Base-by-base conservation (phyloP, 768 basidiomycete species). In the Pisolithus albus region DNA sequence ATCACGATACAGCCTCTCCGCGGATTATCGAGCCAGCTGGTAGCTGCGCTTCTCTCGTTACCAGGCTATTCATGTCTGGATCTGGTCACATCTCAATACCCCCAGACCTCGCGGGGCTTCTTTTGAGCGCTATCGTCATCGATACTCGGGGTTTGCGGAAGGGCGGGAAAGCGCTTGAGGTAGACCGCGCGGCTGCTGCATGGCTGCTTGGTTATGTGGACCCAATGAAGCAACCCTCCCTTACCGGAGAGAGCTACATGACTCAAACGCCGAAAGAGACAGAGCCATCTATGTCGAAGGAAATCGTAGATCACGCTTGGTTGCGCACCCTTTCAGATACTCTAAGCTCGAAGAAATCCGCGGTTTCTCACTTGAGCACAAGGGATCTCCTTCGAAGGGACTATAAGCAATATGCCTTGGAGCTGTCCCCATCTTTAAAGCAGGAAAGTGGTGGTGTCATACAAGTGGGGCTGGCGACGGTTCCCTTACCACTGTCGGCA, bases 371-470 rank as follows among this genome's bases (percentile, higher is more conserved):
- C 55, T 75, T 97, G 16, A 72, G 70, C 7, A 80, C 82, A 0
- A 75, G 79, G 51, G 92, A 97, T 61, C 79, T 97, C 18, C 77
- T 99, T 5, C 77, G 92, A 11, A 74, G 96, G n/a, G 96, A 99
- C 69, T 99, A 93, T 75, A 98, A 99, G 65, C 84, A 95, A 57
- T 95, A 92, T 61, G 63, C 67, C 1, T 67, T 81, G 52, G 66
- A 71, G 0, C 76, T 83, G 2, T 62, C 72, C 1, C 16, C 56
- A 10, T 46, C 55, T 30, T 44, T 66, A 34, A 47, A 50, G 21
- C 55, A 52, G 44, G 53, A 65, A 0, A 64, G 62, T 16, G 52
- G 60, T 7, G 59, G 67, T 26, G 61, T 70, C 7, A 71, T 90
- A 38, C 78, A 76, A 51, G 83, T 83, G 1, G 93, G 95, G 5